Percentiles rank a stretch among this genome's conserved stretches.
Evolutionary conservation across 208 protist genomes (phyloP).

Genomic region (Acanthamoeba healyi): DNA sequence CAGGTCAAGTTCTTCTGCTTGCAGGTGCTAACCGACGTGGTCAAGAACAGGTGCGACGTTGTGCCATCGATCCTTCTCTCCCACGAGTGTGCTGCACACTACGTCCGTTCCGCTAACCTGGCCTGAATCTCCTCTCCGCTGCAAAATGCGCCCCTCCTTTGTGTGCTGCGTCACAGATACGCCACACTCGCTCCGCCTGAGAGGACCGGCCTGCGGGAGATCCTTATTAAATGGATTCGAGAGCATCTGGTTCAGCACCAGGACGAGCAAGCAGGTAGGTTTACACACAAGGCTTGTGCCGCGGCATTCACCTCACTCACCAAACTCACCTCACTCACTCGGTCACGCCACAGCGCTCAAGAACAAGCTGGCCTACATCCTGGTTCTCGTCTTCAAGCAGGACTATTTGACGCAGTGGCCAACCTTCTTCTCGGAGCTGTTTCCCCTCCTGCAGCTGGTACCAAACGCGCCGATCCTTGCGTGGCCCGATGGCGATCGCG

Average conservation of each 20-base stretch:
- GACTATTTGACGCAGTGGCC: constrained; percentile 80
- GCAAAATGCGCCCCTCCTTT: no score
- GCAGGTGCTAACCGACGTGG: constrained; percentile 78
- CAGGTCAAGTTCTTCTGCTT: constrained; percentile 83
- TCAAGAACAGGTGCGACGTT: constrained; percentile 66
- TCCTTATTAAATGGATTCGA: constrained; percentile 76
- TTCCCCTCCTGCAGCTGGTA: constrained; percentile 34
- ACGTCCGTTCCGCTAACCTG: no score
- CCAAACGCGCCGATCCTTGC: background rate
- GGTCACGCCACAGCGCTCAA: constrained; percentile 72
- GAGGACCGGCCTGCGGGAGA: constrained; percentile 58
- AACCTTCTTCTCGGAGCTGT: constrained; percentile 76
- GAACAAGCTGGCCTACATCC: constrained; percentile 81
- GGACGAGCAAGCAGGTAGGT: constrained; percentile 74
- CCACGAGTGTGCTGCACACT: no score
- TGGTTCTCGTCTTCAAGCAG: constrained; percentile 84
- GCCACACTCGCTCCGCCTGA: constrained; percentile 62
- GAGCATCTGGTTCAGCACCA: constrained; percentile 39
- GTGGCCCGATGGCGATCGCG: background rate
- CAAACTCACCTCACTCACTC: background rate
- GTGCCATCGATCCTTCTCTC: background rate
- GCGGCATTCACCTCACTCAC: background rate
- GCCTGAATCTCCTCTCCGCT: no score
- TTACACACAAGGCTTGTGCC: no score
- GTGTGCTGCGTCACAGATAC: constrained; percentile 39